Evolutionary conservation across 306 rosid species (phyloP).

Genomic region (Sicyos edulis): DNA sequence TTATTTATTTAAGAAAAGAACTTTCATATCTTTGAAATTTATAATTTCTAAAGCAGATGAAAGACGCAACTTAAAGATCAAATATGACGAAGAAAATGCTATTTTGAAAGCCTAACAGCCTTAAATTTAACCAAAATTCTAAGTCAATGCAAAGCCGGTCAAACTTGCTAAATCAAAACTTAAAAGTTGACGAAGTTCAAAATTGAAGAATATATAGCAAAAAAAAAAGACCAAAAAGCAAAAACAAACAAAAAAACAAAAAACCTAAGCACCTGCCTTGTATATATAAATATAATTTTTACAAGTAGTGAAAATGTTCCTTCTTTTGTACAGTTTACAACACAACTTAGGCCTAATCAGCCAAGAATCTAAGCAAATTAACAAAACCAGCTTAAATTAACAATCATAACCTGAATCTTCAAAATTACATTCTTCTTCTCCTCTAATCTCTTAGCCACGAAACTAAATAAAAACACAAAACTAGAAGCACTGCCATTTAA

Average conservation of each 20-base stretch:
- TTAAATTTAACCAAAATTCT: neutral
- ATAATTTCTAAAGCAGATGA: neutral
- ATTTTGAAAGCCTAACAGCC: conserved; percentile 2
- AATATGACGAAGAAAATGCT: neutral
- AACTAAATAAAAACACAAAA: neutral
- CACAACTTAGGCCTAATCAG: conserved; percentile 8
- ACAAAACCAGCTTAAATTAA: neutral
- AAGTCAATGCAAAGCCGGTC: neutral
- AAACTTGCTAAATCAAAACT: neutral
- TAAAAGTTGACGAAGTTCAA: neutral
- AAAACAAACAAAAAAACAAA: neutral
- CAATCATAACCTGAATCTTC: neutral
- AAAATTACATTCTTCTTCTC: neutral
- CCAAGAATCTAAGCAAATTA: neutral
- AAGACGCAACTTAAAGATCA: neutral
- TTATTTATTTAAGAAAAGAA: too few relatives aligned
- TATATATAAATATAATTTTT: neutral
- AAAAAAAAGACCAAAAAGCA: too few relatives aligned
- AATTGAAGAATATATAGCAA: neutral
- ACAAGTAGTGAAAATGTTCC: neutral
- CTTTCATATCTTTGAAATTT: neutral
- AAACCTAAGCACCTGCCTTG: neutral
- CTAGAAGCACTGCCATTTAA: neutral
- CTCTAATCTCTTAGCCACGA: neutral
- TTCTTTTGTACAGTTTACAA: conserved; percentile 1